Percentiles rank a stretch among this genome's conserved stretches.
Evolutionary conservation across 768 basidiomycete genomes (phyloP).

Genomic region (Tricholoma saponaceum): DNA sequence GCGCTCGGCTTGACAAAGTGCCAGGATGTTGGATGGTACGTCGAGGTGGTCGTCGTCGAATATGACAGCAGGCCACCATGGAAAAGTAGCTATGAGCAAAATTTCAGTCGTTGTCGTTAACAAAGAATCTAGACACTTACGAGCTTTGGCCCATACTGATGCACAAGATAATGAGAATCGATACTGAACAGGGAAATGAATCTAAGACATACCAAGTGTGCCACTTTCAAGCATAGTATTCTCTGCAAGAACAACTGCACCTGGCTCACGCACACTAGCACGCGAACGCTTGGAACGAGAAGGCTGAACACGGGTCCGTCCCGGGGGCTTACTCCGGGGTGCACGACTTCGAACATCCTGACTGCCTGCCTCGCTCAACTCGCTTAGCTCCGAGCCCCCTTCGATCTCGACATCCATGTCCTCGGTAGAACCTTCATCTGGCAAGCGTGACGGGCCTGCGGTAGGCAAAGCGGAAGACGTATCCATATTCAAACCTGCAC

Average conservation of each 20-base stretch:
- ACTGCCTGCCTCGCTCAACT: constrained; percentile 38
- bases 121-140: constrained; percentile 32
- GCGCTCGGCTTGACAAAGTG: constrained; percentile 24
- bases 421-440: background rate
- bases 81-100: constrained; percentile 53
- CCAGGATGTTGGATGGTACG: constrained; percentile 45
- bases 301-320: background rate
- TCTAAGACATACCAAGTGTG: constrained; percentile 52
- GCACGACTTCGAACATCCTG: constrained; percentile 6
- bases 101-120: background rate
- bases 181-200: background rate
- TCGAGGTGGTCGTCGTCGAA: constrained; percentile 54
- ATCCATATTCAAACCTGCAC: background rate
- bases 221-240: constrained; percentile 44
- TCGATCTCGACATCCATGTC: constrained; percentile 17
- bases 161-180: constrained; percentile 4
- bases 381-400: constrained; percentile 39
- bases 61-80: constrained; percentile 87
- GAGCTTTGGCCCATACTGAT: constrained; percentile 84
- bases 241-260: constrained; percentile 27
- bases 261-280: constrained; percentile 19
- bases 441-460: background rate
- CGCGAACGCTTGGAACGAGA: background rate
- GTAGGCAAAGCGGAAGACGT: background rate
- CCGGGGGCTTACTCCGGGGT: background rate